Percentiles rank a stretch among this genome's conserved stretches.
Conservation (phyloP, 176 grass and related monocot genomes). For the Aegilops sharonensis region DNA sequence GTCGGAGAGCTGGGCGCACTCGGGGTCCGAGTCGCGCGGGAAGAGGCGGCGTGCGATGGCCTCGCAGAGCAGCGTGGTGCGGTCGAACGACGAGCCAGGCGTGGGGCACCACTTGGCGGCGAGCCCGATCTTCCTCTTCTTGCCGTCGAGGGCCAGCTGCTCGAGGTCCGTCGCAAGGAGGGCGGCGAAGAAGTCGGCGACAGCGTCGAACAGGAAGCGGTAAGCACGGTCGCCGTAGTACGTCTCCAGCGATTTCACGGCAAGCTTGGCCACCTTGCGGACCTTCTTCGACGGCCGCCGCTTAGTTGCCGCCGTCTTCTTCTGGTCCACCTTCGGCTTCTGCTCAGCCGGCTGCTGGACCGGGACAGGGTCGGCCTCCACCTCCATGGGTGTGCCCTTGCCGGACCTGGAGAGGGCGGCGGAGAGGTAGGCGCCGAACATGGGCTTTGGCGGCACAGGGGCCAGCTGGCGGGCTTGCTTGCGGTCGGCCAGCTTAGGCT, state of each 20-base stretch:
- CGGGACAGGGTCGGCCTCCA: background rate
- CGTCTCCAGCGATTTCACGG: constrained; percentile 36
- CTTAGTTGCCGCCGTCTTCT: no score
- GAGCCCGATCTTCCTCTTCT: constrained; percentile 32
- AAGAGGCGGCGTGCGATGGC: constrained; percentile 55
- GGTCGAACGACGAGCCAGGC: constrained; percentile 38
- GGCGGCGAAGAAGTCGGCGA: constrained; percentile 37
- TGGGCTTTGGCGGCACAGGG: background rate
- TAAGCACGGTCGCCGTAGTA: constrained; percentile 41
- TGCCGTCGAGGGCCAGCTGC: background rate
- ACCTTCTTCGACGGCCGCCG: background rate
- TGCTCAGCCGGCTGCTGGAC: background rate
- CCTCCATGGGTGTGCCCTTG: background rate
- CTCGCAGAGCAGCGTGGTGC: constrained; percentile 58
- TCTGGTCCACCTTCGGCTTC: background rate
- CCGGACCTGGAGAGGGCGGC: background rate
- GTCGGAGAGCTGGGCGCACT: constrained; percentile 35
- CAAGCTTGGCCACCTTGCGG: constrained; percentile 8
- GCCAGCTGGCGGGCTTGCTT: background rate
- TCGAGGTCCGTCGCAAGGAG: constrained; percentile 41
- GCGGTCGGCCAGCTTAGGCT: background rate
- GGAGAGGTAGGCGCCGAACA: background rate
- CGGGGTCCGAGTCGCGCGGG: constrained; percentile 30
- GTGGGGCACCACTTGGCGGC: constrained; percentile 72
- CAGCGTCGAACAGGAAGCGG: constrained; percentile 50